Conservation (phyloP, 371 early-diverging fungal species). For the Syncephalis fuscata region DNA sequence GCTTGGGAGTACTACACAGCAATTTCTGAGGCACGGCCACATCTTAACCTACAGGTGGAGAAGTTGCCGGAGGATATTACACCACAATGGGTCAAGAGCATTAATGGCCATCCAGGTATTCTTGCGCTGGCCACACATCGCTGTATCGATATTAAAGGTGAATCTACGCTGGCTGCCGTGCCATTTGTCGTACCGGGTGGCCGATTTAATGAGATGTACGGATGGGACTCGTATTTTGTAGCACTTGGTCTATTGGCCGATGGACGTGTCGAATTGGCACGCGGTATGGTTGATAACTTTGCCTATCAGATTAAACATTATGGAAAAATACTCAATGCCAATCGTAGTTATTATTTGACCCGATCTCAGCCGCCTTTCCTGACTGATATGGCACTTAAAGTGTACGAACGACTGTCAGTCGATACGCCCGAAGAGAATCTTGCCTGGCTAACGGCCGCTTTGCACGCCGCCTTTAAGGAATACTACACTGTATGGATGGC, state of each 20-base stretch:
- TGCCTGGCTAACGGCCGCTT: slow-evolving; percentile 55
- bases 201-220: slow-evolving; percentile 97
- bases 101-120: slow-evolving; percentile 80
- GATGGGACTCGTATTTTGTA: slow-evolving; percentile 96
- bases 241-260: slow-evolving; percentile 76
- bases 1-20: slow-evolving; percentile 64
- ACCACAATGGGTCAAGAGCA: slow-evolving; percentile 76
- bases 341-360: slow-evolving; percentile 89
- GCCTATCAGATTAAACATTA: slow-evolving; percentile 90
- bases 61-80: slow-evolving; percentile 73
- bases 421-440: slow-evolving; percentile 32
- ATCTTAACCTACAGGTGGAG: slow-evolving; percentile 64
- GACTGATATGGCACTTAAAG: slow-evolving; percentile 85
- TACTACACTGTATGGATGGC: slow-evolving; percentile 84
- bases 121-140: slow-evolving; percentile 68
- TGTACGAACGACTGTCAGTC: slow-evolving; percentile 38
- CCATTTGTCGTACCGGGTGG: slow-evolving; percentile 97
- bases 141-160: slow-evolving; percentile 28
- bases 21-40: slow-evolving; percentile 40
- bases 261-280: slow-evolving; percentile 61
- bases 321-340: slow-evolving; percentile 95
- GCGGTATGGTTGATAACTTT: slow-evolving; percentile 94
- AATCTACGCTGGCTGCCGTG: slow-evolving; percentile 41
- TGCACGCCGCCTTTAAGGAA: slow-evolving; percentile 80
- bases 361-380: slow-evolving; percentile 96